Percentiles rank a stretch among this genome's conserved stretches.
These are phyloP conservation scores for Boletus reticuloceps DNA, from an alignment of 768 basidiomycete genomes.

Conservation along the genomic window DNA sequence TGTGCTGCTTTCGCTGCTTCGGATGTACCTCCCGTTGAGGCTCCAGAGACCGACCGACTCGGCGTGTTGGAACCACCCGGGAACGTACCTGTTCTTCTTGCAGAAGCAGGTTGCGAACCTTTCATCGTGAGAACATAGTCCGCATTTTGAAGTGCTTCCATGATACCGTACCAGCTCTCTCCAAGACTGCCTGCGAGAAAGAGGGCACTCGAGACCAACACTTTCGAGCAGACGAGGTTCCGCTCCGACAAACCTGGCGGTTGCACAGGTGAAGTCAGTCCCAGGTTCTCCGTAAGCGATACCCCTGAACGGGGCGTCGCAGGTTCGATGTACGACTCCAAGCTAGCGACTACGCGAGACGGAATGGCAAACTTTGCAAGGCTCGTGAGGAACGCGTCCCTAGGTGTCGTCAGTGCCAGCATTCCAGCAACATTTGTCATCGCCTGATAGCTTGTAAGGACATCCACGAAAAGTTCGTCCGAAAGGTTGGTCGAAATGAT, in stretches of 20 bases:
- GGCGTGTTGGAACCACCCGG: conserved; percentile 34
- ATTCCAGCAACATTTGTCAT: conserved; percentile 88
- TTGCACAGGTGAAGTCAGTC: conserved; percentile 48
- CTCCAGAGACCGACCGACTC: conserved; percentile 40
- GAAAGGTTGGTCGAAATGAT: conserved; percentile 88
- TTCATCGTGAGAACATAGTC: conserved; percentile 83
- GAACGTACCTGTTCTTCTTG: conserved; percentile 33
- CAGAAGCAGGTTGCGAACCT: conserved; percentile 36
- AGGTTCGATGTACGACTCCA: conserved; percentile 59
- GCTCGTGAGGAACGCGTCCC: conserved; percentile 89
- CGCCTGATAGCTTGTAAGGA: conserved; percentile 76
- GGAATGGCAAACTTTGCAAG: conserved; percentile 95
- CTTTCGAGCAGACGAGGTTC: conserved; percentile 88
- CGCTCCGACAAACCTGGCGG: conserved; percentile 82
- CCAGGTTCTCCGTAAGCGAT: conserved; percentile 65
- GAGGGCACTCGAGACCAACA: conserved; percentile 70
- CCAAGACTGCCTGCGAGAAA: conserved; percentile 84
- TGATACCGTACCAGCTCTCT: conserved; percentile 88
- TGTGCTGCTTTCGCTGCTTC: conserved; percentile 20
- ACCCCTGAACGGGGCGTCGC: conserved; percentile 60
- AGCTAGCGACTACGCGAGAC: conserved; percentile 77
- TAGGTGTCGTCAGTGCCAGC: conserved; percentile 80
- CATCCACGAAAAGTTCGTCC: conserved; percentile 87
- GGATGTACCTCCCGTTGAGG: conserved; percentile 4
- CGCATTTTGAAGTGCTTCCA: conserved; percentile 92